These are phyloP conservation scores for Komagataella kurtzmanii DNA, from an alignment of 805 yeast species.

Conservation along the genomic window DNA sequence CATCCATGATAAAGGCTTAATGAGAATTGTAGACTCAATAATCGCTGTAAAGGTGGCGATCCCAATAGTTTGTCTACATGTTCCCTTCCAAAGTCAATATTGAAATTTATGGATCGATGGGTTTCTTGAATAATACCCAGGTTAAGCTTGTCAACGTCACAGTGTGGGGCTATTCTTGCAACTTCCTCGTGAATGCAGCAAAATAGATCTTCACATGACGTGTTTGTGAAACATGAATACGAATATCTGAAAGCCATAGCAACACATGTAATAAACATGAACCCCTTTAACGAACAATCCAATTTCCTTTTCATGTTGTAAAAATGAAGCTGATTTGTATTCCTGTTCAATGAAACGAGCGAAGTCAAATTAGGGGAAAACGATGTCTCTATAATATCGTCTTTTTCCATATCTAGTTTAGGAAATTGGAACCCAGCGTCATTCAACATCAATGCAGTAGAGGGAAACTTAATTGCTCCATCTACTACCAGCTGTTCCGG, in stretches of 20 bases:
- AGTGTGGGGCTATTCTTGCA: conserved; percentile 11
- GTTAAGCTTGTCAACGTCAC: conserved; percentile 19
- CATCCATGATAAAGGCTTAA: conserved; percentile 36
- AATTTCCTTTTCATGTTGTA: conserved; percentile 8
- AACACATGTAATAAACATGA: conserved; percentile 31
- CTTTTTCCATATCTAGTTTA: conserved; percentile 8
- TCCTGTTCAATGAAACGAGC: conserved; percentile 16
- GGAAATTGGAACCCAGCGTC: conserved; percentile 46
- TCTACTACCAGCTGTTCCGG: conserved; percentile 2
- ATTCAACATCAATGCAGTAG: conserved; percentile 24
- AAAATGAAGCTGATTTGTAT: conserved; percentile 9
- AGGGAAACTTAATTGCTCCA: conserved; percentile 13
- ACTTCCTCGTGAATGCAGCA: conserved; percentile 39
- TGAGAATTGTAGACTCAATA: conserved; percentile 55
- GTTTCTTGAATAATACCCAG: conserved; percentile 44
- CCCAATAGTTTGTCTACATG: conserved; percentile 64
- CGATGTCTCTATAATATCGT: conserved; percentile 20
- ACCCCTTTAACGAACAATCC: conserved; percentile 14
- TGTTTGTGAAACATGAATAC: conserved; percentile 52
- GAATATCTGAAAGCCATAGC: conserved; percentile 59
- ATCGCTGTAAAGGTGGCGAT: conserved; percentile 65
- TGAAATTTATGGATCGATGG: conserved; percentile 64
- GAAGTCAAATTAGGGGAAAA: conserved; percentile 41
- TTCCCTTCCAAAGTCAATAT: conserved; percentile 57
- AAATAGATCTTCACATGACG: conserved; percentile 58